Evolutionary conservation across 768 basidiomycete genomes (phyloP), one percentile per base, ranked within the genome.

Genomic region (Pleurotus ostreatus): DNA sequence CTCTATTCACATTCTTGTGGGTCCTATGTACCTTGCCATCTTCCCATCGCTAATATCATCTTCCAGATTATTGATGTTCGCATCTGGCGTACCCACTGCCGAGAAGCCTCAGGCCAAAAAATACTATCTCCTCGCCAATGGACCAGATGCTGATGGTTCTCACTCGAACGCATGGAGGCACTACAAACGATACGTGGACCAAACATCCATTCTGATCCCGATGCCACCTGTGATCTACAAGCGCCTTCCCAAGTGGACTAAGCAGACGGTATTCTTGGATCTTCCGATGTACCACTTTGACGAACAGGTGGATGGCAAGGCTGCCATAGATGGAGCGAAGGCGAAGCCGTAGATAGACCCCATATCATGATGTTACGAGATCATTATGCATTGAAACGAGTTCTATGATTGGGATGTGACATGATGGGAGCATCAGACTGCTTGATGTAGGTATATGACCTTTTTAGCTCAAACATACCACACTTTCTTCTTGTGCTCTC

Each of bases 81-180:
- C 73, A 4, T 85, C 84, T 9, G 88, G 86, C 7, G 63, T 89
- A n/a, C 87, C 86, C 0, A 82, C 83, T 0, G 84, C 84, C 4
- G 85, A 87, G 66, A 86, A 85, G 65, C 84, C 84, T 2, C 77
- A 79, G 40, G 85, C 84, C 0, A 79, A 80, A 63, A 75, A 74
- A 59, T 86, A 78, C 64, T 86, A 78, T 68, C 69, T 83, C 30
- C 70, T 83, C 65, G 72, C 78, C 9, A 66, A 82, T 60, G 77
- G 74, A 4, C 69, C 73, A 16, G 56, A 70, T 7, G 67, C 71
- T 8, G 43, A 61, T 11, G 63, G 65, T 16, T 67, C 66, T 30
- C 55, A 71, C 53, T 49, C 63, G 4, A 62, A 66, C 54, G 77
- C 79, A 2, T 84, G 83, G 81, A 58, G 62, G n/a, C 66, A 72